These are phyloP conservation scores for Chromosphaera perkinsii DNA, from an alignment of 208 protist species.

Conservation along the genomic window DNA sequence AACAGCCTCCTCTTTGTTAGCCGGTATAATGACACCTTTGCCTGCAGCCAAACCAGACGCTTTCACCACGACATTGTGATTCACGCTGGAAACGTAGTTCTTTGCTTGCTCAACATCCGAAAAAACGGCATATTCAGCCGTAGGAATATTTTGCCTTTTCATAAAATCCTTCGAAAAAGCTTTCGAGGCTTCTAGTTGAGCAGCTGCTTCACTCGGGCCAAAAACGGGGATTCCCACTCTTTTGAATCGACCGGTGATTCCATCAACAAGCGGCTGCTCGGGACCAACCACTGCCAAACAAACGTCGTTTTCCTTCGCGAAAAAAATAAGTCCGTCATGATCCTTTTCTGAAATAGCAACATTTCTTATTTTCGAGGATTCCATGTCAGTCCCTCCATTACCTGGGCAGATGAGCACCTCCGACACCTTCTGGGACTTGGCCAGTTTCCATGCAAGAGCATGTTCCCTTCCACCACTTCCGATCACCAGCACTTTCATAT, in stretches of 20 bases:
- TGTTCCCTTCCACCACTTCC: constrained; percentile 57
- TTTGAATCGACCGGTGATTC: constrained; percentile 40
- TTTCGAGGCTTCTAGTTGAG: constrained; percentile 58
- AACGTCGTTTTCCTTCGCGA: constrained; percentile 6
- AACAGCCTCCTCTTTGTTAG: constrained; percentile 50
- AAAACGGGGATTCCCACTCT: constrained; percentile 40
- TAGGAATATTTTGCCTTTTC: constrained; percentile 49
- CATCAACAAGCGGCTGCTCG: constrained; percentile 56
- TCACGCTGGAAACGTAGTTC: not conserved
- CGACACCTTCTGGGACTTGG: constrained; percentile 29
- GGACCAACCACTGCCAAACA: constrained; percentile 58
- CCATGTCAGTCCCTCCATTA: constrained; percentile 27
- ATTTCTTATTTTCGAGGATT: constrained; percentile 16
- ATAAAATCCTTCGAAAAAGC: constrained; percentile 67
- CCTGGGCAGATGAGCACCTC: constrained; percentile 51
- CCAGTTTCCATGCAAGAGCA: constrained; percentile 51
- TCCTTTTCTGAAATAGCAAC: not conserved
- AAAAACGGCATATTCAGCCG: constrained; percentile 29
- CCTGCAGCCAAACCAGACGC: constrained; percentile 54
- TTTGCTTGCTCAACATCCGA: not conserved
- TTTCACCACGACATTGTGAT: constrained; percentile 28
- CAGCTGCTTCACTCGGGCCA: constrained; percentile 49
- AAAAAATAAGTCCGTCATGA: not conserved
- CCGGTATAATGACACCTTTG: constrained; percentile 60
- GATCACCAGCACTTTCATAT: constrained; percentile 51